Conservation (phyloP, 495 filamentous ascomycete genomes). For the Massariosphaeria phaeospora region DNA sequence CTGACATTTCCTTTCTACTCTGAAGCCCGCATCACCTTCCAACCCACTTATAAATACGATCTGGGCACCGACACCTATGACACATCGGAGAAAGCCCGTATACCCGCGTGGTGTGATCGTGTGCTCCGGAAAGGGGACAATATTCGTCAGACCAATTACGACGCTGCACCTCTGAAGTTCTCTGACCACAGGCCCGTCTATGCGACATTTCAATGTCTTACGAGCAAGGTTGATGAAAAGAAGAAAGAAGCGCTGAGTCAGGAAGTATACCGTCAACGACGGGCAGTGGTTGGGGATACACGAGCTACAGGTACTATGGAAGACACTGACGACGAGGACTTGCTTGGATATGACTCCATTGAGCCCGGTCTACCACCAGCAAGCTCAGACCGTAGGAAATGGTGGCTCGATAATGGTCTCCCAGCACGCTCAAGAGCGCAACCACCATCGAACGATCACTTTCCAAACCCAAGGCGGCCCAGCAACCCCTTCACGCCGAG, state of each 20-base stretch:
- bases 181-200: conserved; percentile 95
- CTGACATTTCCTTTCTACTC: conserved; percentile 85
- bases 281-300: conserved; percentile 50
- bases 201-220: conserved; percentile 75
- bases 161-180: conserved; percentile 69
- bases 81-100: conserved; percentile 87
- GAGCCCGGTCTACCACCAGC: conserved; percentile 79
- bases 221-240: conserved; percentile 71
- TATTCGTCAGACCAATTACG: conserved; percentile 76
- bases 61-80: conserved; percentile 83
- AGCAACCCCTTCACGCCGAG: conserved; percentile 74
- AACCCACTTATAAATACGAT: conserved; percentile 95
- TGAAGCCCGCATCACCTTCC: conserved; percentile 75
- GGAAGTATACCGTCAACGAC: conserved; percentile 65
- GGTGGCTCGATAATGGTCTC: conserved; percentile 87
- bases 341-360: conserved; percentile 67
- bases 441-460: conserved; percentile 55
- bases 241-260: conserved; percentile 64
- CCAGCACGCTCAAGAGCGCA: conserved; percentile 67
- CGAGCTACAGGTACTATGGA: conserved; percentile 41
- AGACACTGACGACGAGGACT: conserved; percentile 68
- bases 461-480: conserved; percentile 66
- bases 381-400: conserved; percentile 83
- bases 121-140: conserved; percentile 80
- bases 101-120: conserved; percentile 96